Base-by-base conservation (phyloP, 2,329 filamentous ascomycete species). In the Colletotrichum tropicale region DNA sequence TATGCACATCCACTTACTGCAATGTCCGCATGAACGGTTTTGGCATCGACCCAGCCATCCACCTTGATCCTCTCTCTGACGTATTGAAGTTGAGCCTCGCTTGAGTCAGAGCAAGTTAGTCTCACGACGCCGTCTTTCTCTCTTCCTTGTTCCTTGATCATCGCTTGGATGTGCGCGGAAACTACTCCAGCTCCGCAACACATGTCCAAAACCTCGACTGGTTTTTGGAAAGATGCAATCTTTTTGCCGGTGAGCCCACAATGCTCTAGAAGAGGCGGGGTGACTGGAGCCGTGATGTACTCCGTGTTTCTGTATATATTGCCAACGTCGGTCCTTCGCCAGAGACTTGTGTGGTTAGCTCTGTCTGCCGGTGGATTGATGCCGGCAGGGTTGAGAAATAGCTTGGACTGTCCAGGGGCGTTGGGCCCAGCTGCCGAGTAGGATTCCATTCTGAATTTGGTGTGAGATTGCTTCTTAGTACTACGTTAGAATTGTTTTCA, bases 161-260 rank as follows among this genome's bases (percentile, higher is more conserved):
- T 60, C 5, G 32, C 62, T 1, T 71, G 70, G 6, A 71, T 60
- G 48, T 60, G 34, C 1, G 70, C 61, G 2, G 70, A 32, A 1
- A 71, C 70, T 12, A 71, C 70, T 5, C 70, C 70, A 8, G 70
- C 62, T 15, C 70, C 70, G 34, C 70, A 71, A 9, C 70, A 71
- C 70, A 71, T 67, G 28, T 71, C 70, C 12, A 71, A 36, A 2
- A 71, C 70, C 15, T 67, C 62, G n/a, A 71, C 16, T 5, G 70
- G 61, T 10, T 48, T 32, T 6, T 43, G 7, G 38, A 67, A 34
- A n/a, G 62, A 38, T 18, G 70, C 61, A 13, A 71, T 43, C 16
- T 34, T 32, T 4, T 60, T 6, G 4, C 55, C 62, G 2, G 62
- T 61, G 48, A 71, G 15, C 3, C 70, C 70, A 28, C 61, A 71